phyloP scores from a whole-genome alignment of 306 rosid species.

The Vigna angularis region DNA sequence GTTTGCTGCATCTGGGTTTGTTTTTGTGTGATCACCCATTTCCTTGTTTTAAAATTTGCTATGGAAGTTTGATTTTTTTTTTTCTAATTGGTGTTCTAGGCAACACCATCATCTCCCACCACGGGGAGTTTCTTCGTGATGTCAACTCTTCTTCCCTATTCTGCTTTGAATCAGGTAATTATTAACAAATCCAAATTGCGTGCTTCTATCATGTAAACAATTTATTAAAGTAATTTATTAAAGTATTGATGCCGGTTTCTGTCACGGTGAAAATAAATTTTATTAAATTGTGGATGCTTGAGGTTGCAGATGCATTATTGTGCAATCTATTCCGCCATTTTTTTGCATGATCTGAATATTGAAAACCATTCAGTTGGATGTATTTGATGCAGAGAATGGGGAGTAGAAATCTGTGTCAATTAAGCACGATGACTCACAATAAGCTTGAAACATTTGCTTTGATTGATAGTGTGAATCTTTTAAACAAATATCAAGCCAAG shows the following conservation, averaged over 20 bases:
- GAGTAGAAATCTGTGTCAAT: not conserved
- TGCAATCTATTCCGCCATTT: not conserved
- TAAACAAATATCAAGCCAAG: not conserved
- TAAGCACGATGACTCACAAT: not conserved
- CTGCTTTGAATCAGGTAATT: conserved; percentile 61
- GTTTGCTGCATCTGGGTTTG: not conserved
- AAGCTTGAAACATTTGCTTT: conserved; percentile 6
- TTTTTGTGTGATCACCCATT: not conserved
- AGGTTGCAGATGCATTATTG: not conserved
- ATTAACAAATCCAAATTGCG: not conserved
- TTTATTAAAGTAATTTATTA: not conserved
- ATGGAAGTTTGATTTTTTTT: not conserved
- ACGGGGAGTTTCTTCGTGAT: conserved; percentile 70
- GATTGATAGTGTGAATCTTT: not conserved
- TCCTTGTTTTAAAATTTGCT: not conserved
- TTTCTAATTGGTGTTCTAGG: conserved; percentile 45
- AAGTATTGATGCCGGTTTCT: not conserved
- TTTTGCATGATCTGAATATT: not conserved
- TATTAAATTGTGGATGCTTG: not conserved
- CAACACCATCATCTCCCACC: conserved; percentile 81
- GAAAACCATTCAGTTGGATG: conserved; percentile 11
- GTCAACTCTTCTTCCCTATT: conserved; percentile 42
- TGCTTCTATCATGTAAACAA: not conserved
- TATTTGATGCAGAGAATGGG: conserved; percentile 21
- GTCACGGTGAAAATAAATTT: not conserved